Conservation (phyloP, 441 rosid species). For the Populus hybrid region DNA sequence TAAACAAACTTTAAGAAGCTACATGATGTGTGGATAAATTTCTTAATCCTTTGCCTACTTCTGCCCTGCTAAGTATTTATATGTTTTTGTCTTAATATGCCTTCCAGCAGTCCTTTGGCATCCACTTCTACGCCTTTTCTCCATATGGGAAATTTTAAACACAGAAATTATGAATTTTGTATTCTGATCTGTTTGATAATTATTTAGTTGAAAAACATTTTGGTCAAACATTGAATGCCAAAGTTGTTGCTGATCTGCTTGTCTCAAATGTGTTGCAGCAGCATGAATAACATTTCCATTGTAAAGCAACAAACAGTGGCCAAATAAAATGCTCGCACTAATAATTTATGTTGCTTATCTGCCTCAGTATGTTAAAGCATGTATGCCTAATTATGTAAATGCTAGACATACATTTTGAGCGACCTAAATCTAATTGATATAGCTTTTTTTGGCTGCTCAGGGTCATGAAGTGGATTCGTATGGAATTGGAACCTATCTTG, state of each 20-base stretch:
- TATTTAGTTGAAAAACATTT: not conserved
- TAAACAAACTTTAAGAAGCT: not conserved
- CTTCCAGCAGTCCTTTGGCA: not conserved
- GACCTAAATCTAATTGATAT: conserved; percentile 2
- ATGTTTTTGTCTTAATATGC: not conserved
- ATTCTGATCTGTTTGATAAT: not conserved
- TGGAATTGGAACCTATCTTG: conserved; percentile 89
- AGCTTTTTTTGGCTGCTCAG: conserved; percentile 34
- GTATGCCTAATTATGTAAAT: not conserved
- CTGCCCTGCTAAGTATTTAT: not conserved
- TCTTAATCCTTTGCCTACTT: not conserved
- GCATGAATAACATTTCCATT: not conserved
- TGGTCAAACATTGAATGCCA: not conserved
- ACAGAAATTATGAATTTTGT: not conserved
- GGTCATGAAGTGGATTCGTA: conserved; percentile 95
- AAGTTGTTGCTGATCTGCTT: not conserved
- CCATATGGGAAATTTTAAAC: not conserved
- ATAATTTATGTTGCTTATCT: not conserved
- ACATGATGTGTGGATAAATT: not conserved
- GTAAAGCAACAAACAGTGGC: not conserved
- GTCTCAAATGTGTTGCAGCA: not conserved
- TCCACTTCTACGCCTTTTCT: not conserved
- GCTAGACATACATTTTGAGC: not conserved
- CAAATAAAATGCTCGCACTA: not conserved
- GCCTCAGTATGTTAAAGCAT: not conserved